phyloP scores from a whole-genome alignment of 441 rosid genomes.

The Isatis lusitanica region DNA sequence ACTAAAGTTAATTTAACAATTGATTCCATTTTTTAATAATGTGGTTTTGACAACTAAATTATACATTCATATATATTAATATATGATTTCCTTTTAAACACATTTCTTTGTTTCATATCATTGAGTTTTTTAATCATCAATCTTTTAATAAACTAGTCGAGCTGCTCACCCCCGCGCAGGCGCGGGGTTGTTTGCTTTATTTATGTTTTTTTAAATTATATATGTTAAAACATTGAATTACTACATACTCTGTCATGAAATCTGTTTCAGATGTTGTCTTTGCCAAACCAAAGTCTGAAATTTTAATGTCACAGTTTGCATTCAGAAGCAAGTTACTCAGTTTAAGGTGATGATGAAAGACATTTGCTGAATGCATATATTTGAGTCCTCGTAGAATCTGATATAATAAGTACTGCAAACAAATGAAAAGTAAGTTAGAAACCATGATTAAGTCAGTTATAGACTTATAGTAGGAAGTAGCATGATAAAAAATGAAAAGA shows the following conservation, averaged over 20 bases:
- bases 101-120: too few species aligned
- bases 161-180: too few species aligned
- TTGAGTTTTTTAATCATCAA: too few species aligned
- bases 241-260: constrained; percentile 73
- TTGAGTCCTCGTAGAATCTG: constrained; percentile 73
- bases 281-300: constrained; percentile 66
- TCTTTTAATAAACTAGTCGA: too few species aligned
- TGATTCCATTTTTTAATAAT: too few species aligned
- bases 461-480: background rate
- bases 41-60: too few species aligned
- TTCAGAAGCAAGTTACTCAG: constrained; percentile 73
- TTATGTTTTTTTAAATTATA: too few species aligned
- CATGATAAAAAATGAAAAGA: background rate
- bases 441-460: background rate
- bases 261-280: constrained; percentile 74
- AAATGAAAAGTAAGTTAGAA: background rate
- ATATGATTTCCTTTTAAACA: too few species aligned
- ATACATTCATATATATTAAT: too few species aligned
- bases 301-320: constrained; percentile 60
- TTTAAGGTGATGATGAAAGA: constrained; percentile 72
- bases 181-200: too few species aligned
- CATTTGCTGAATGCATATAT: constrained; percentile 69
- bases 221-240: constrained; percentile 32
- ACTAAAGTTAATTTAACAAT: too few species aligned
- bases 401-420: constrained; percentile 64